A percentile compares a stretch with the other conserved stretches of the same genome.
These are phyloP conservation scores for Tulasnella calospora DNA, from an alignment of 768 basidiomycete species.

Conservation along the genomic window DNA sequence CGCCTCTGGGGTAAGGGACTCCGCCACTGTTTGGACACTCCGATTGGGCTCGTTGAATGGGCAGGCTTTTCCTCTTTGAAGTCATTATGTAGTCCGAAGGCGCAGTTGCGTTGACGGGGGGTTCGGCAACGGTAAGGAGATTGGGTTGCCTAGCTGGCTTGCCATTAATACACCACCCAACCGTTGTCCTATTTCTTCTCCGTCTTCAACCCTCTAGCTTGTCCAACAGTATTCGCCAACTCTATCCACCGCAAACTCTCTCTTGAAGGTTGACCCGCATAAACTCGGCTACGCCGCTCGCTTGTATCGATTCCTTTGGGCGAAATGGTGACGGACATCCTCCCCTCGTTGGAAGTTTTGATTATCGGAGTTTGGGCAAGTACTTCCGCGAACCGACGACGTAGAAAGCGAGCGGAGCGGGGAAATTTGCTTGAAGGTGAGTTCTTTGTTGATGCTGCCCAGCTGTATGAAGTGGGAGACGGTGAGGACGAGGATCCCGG, in stretches of 20 bases:
- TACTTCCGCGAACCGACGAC: not conserved
- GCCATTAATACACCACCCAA: not conserved
- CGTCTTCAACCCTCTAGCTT: not conserved
- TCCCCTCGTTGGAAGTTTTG: not conserved
- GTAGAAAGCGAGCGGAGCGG: not conserved
- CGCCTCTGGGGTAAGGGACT: no score
- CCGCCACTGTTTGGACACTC: no score
- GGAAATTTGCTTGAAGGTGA: not conserved
- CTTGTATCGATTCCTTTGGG: not conserved
- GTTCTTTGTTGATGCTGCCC: not conserved
- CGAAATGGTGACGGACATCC: not conserved
- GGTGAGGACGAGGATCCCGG: not conserved
- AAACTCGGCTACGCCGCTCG: not conserved
- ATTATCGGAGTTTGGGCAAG: not conserved
- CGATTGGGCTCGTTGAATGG: no score
- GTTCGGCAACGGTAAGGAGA: no score
- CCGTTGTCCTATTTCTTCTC: not conserved
- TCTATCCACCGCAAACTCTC: not conserved
- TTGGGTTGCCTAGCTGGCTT: not conserved
- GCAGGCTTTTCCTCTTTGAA: no score
- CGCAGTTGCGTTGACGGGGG: no score
- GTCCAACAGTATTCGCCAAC: not conserved
- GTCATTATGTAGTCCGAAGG: no score
- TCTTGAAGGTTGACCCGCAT: not conserved
- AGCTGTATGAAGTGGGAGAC: no score